Evolutionary conservation across 2,329 filamentous ascomycete genomes (phyloP), one percentile per base, ranked within the genome.

Genomic region (Ophioceras dolichostomum): DNA sequence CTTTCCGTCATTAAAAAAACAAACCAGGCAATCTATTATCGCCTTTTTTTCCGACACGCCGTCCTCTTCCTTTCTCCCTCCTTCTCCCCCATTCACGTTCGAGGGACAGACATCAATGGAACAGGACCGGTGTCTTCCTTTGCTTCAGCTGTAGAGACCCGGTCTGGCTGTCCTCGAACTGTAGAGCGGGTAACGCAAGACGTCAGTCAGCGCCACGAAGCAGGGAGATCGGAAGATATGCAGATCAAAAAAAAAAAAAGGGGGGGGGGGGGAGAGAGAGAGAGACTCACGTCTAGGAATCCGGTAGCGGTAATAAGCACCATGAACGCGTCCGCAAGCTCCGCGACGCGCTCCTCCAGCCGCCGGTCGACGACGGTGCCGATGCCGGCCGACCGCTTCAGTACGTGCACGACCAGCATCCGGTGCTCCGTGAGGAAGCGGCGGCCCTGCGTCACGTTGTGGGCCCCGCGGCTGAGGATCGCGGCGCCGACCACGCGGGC

Each of bases 311-410:
- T 71, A 50, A 95, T 83, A 45, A 96, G 66, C 38, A 91, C 68
- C 59, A 89, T 80, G 51, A 91, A 84, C 33, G 84, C 79, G 55
- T 94, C 86, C 5, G 88, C 84, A 46, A 96, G 59, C 47, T 89
- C 85, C 34, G 75, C 71, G 27, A 94, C 64, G 44, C 75, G 73
- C 39, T 77, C 66, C 37, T 76, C 76, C 26, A 76, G 63, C 6
- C 44, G 48, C 28, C 50, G 51, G 34, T 60, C 56, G 34, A 51
- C 57, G 32, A 50, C 57, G 2, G 57, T 57, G 5, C 54, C 60
- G 28, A 94, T 83, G 34, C 83, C 83, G 0, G 84, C 84, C 48
- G 83, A 84, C 46, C 87, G 72, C 64, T 98, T 98, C 51, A 98
- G 83, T 16, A 94, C 79, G 32, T 87, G 83, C 45, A 91, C 76